Evolutionary conservation across 1,284 basidiomycete genomes (phyloP), one percentile per base, ranked within the genome.

Genomic region (Xerocomus minutiporus): DNA sequence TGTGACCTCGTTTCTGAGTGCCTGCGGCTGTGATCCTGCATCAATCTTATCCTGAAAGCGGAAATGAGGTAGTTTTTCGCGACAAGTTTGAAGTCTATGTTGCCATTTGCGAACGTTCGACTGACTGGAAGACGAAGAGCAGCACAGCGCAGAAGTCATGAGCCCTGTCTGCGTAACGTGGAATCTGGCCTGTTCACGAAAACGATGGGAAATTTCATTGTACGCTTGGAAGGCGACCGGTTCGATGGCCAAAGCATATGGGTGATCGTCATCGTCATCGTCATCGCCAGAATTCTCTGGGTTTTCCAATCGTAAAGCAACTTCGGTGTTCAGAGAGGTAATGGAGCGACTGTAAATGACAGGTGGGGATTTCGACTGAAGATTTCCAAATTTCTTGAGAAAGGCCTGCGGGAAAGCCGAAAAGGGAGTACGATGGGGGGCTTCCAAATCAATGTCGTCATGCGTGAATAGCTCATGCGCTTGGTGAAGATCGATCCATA

Each of bases 141-240:
- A 25, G 7, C 29, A 6, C 2, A 55, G n/a, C 2, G 35, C 32
- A 0, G 51, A 45, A 5, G 52, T 54, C 11, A 40, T 31, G 1
- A 55, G 34, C 4, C 54, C 25, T 3, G 48, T 52, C 13, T 55
- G 54, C 0, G 53, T 15, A 9, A n/a, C 35, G 8, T 54, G 52
- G 9, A 55, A 54, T 4, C n/a, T 9, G 5, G 54, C 36, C 12
- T 48, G 13, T n/a, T 55, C 40, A 12, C 23, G 25, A 1, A 55
- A 47, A 5, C 35, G 26, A 28, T 54, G 54, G 7, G 52, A 49
- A 1, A 54, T 25, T 1, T 11, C 13, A n/a, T 55, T 54, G 17
- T 55, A 55, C 0, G 43, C 35, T n/a, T 55, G 51, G 15, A 28
- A 43, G 2, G 15, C 5, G 5, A 43, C 41, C 8, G 41, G 5